Base-by-base conservation (phyloP, 2,329 filamentous ascomycete species). In the Fusarium albidum region DNA sequence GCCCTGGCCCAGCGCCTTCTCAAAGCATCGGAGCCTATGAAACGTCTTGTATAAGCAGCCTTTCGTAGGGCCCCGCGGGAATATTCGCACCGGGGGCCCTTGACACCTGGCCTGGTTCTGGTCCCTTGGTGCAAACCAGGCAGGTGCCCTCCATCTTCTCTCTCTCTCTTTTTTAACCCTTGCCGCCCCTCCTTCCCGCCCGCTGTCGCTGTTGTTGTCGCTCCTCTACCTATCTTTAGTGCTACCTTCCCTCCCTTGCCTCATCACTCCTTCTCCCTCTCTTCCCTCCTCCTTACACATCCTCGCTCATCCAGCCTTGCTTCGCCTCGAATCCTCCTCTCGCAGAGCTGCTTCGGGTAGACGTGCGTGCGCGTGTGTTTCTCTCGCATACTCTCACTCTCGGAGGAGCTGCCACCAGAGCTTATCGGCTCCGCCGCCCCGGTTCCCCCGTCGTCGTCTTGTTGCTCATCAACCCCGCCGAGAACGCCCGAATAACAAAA, bases 401-500 rank as follows among this genome's bases (percentile, higher is more conserved):
- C n/a, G 40, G 38, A 52, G 49, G 52, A 56, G 29, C 51, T 54
- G 39, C 61, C 59, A 54, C 56, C 57, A 52, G 37, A 53, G 49
- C 48, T 52, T 43, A 37, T 63, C 62, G 60, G 57, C 63, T 50
- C 56, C 42, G 49, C 59, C 54, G 51, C 53, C 52, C 45, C 47
- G 54, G 32, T 45, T 52, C 46, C n/a, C 27, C 47, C 52, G 40
- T 59, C 49, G 34, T 45, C 40, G 41, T n/a, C n/a, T n/a, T n/a
- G n/a, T 44, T 41, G 49, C 53, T 49, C 63, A 52, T 7, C n/a
- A n/a, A n/a, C 53, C 57, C 59, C 62, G 58, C 64, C 64, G 62
- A 67, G 50, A 66, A 63, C 64, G 64, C 64, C 64, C 64, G 62
- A 67, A 7, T 47, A 55, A 33, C 57, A 57, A 29, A 49, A 43